Base-by-base conservation (phyloP, 1,284 basidiomycete species). In the Lentinula novae-zelandiae region DNA sequence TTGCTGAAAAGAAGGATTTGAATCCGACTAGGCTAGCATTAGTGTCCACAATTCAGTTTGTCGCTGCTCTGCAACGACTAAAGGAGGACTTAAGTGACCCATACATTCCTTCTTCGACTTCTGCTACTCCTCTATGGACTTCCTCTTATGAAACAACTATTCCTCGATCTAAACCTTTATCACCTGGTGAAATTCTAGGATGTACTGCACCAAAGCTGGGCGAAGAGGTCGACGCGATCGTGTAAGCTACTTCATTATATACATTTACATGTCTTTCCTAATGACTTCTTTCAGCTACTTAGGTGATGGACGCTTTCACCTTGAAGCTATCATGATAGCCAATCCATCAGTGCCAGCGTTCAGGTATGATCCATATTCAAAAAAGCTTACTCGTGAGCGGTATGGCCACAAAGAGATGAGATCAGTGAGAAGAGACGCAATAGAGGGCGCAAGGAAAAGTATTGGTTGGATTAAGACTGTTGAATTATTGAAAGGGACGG, bases 281-380 rank as follows among this genome's bases (percentile, higher is more conserved):
- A 60, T 2, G 22, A 62, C 56, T 57, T 36, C 49, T n/a, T 57
- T 17, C 68, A 95, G 94, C 68, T 99, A 99, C 73, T 85, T 99
- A 34, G 97, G 97, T 22, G 97, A 99, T 70, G 97, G 97, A 17
- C 88, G 97, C 12, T 99, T 99, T 78, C 97, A 99, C 71, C 83
- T 99, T 15, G 97, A 99, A 74, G 92, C 93, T 12, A 96, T 98
- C 72, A 99, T 99, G 97, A 98, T 99, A 63, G 95, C 95, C 34
- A 99, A 99, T 73, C 97, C 97, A 0, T 76, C 82, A n/a, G 84
- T 98, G 22, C 95, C 96, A 10, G 96, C 97, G 0, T 99, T 98
- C 79, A 86, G 97, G 34, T 99, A 98, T 75, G 97, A 99, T 70
- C 97, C 97, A 4, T 99, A 99, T 74, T 95, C 94, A 36, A 99